These are phyloP conservation scores for Talaromyces nanjingensis DNA, from an alignment of 495 filamentous ascomycete genomes.

Conservation along the genomic window DNA sequence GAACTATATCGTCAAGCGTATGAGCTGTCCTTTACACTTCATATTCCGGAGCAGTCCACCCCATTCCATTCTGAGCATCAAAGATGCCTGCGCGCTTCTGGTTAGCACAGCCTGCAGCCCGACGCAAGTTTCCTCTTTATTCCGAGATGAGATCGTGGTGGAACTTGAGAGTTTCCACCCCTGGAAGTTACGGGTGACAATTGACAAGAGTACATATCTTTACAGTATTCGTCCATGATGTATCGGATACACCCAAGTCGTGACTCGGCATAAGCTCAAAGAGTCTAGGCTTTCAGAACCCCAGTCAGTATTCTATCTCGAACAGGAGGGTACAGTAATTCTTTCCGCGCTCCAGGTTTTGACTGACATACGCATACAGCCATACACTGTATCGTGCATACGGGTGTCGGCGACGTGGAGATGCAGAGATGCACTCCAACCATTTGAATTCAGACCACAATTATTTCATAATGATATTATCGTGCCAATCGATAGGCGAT, in stretches of 20 bases:
- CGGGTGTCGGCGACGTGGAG: neutral
- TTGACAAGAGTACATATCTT: neutral
- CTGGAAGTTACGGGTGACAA: neutral
- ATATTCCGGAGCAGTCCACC: neutral
- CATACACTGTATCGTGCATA: neutral
- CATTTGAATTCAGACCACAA: neutral
- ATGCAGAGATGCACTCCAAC: neutral
- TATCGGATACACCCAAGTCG: neutral
- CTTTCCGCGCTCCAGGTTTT: neutral
- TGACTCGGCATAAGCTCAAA: neutral
- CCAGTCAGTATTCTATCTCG: neutral
- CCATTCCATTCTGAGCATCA: neutral
- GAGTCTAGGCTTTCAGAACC: neutral
- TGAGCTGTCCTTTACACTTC: conserved; percentile 5
- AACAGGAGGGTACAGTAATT: neutral
- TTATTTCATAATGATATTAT: neutral
- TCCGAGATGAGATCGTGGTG: neutral
- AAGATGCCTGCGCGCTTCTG: neutral
- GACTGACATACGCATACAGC: neutral
- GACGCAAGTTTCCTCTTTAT: neutral
- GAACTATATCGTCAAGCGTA: conserved; percentile 5
- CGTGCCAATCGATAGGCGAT: neutral
- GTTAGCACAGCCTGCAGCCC: neutral
- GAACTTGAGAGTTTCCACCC: neutral
- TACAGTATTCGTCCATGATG: neutral